A percentile compares a stretch with the other conserved stretches of the same genome.
These are phyloP conservation scores for Miamiensis avidus DNA, from an alignment of 169 alveolate genomes.

Conservation along the genomic window DNA sequence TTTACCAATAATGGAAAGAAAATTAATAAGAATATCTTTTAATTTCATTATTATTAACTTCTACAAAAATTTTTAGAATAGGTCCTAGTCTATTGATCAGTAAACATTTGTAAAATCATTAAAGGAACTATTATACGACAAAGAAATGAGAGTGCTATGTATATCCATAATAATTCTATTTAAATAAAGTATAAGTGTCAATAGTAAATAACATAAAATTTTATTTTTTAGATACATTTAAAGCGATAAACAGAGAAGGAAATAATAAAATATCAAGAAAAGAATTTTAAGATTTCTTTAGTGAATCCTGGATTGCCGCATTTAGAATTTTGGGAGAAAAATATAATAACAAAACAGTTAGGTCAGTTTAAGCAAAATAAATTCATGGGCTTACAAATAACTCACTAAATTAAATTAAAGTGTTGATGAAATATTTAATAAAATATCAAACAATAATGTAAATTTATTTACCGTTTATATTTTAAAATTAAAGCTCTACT, in stretches of 20 bases:
- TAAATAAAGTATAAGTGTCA: neutral
- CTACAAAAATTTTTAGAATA: neutral
- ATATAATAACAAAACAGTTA: neutral
- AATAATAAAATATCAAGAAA: slow-evolving; percentile 28
- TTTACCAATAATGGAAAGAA: too few species aligned
- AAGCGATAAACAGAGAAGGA: slow-evolving; percentile 8
- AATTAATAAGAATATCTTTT: too few species aligned
- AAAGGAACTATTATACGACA: slow-evolving; percentile 1
- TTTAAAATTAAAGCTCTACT: neutral
- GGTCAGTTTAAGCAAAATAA: neutral
- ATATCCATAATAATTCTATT: too few species aligned
- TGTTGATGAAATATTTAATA: slow-evolving; percentile 1
- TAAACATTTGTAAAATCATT: neutral
- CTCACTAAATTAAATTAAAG: neutral
- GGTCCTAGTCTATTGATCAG: neutral
- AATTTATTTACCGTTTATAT: neutral
- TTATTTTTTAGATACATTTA: slow-evolving; percentile 6
- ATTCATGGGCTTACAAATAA: slow-evolving; percentile 16
- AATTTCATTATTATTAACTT: too few species aligned
- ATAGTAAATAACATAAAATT: neutral
- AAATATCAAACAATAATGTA: neutral
- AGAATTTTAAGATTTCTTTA: slow-evolving; percentile 23
- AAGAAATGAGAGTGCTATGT: slow-evolving; percentile 22
- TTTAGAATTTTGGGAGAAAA: slow-evolving; percentile 22
- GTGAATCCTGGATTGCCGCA: slow-evolving; percentile 27